phyloP scores from a whole-genome alignment of 2,329 filamentous ascomycete species.

The Scedosporium aurantiacum region DNA sequence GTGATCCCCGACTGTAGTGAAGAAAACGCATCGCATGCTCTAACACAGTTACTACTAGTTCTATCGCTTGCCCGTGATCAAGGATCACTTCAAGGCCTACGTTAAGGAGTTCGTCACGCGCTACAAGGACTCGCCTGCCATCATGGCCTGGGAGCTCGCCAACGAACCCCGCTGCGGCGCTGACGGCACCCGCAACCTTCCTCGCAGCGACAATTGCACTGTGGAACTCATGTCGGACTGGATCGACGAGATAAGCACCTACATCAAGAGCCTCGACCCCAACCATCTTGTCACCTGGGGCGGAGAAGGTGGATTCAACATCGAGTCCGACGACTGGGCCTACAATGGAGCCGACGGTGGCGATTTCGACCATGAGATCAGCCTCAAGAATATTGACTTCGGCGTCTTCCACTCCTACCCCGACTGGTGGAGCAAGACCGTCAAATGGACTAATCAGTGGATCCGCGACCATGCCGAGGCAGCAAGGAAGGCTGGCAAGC shows the following conservation, averaged over 20 bases:
- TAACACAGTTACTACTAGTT: constrained; percentile 22
- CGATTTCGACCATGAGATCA: constrained; percentile 39
- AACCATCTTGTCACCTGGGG: constrained; percentile 45
- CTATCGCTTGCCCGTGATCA: constrained; percentile 37
- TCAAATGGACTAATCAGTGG: constrained; percentile 42
- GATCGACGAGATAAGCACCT: constrained; percentile 43
- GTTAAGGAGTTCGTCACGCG: constrained; percentile 46
- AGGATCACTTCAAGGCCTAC: constrained; percentile 44
- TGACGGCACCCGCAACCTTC: constrained; percentile 33
- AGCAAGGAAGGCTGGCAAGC: constrained; percentile 32
- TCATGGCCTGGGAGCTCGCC: constrained; percentile 58
- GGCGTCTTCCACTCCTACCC: constrained; percentile 45
- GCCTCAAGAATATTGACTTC: constrained; percentile 38
- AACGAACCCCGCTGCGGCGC: constrained; percentile 48
- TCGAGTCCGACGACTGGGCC: constrained; percentile 27
- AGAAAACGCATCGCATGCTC: background rate
- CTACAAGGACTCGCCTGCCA: constrained; percentile 45
- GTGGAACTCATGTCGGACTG: constrained; percentile 32
- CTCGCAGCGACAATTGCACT: constrained; percentile 26
- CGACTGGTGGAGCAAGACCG: constrained; percentile 42
- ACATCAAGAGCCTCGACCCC: constrained; percentile 39
- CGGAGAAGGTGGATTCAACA: constrained; percentile 47
- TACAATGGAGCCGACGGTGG: constrained; percentile 39
- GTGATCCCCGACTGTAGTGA: constrained; percentile 9
- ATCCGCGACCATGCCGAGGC: constrained; percentile 39